A percentile compares a stretch with the other conserved stretches of the same genome.
phyloP scores from a whole-genome alignment of 164 flowering plant species.

The Kalanchoe fedtschenkoi region DNA sequence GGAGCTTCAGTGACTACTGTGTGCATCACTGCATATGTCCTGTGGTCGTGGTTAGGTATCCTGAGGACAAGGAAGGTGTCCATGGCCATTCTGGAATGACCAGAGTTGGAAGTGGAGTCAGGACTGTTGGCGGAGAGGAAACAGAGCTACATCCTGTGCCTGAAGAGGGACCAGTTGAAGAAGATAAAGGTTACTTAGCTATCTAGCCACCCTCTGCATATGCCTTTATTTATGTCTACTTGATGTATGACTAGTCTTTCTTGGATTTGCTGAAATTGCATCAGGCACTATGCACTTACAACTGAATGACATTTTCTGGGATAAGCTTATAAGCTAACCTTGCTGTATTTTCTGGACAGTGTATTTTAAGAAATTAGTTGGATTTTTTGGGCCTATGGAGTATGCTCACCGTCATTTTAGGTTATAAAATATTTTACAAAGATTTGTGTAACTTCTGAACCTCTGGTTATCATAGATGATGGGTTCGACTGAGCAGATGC shows the following conservation, averaged over 20 bases:
- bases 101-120: background rate
- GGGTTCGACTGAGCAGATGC: no score
- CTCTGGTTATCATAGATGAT: background rate
- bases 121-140: slow-evolving; percentile 10
- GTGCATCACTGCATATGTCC: slow-evolving; percentile 81
- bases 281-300: background rate
- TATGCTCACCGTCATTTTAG: background rate
- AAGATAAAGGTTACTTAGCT: slow-evolving; percentile 20
- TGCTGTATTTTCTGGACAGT: background rate
- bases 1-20: slow-evolving; percentile 79
- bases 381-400: background rate
- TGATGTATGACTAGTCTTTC: background rate
- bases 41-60: slow-evolving; percentile 66
- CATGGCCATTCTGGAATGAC: slow-evolving; percentile 8
- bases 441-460: background rate
- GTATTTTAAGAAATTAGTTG: background rate
- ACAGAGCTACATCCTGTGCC: slow-evolving; percentile 30
- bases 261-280: no score
- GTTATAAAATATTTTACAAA: background rate
- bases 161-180: slow-evolving; percentile 31
- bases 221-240: background rate
- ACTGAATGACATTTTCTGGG: background rate
- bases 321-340: background rate
- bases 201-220: background rate
- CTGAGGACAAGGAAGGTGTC: slow-evolving; percentile 27